Evolutionary conservation across 768 basidiomycete species (phyloP), one percentile per base, ranked within the genome.

Genomic region (Stropharia rugosoannulata): DNA sequence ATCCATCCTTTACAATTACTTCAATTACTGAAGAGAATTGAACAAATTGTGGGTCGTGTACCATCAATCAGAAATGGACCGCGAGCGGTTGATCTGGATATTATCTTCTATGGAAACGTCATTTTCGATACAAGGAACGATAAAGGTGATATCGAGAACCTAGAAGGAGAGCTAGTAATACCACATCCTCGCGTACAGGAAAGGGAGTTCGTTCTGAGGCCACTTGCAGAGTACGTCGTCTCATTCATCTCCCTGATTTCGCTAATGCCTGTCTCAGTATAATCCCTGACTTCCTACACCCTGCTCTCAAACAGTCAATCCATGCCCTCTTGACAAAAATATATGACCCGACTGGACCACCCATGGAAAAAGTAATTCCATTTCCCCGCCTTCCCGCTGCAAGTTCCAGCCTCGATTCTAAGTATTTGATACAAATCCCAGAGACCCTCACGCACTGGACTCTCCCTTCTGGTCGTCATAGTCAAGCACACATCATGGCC

Each of bases 141-240:
- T 13, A 74, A 76, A 32, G 67, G 61, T 29, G 68, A 55, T 12
- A 62, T 83, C 10, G 83, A 86, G 43, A 81, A 84, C 59, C 64
- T 85, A 13, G 78, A 77, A 22, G 82, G 84, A 4, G 82, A 95
- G 61, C 75, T 99, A 19, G 80, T 92, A 13, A 74, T 97, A 8
- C 97, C 97, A 1, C 97, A 99, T 75, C 85, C 84, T 4, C 77
- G 87, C 32, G 66, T 97, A 13, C 69, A 72, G 2, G 97, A 98
- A 70, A 75, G 97, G 27, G 95, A 98, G 66, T 99, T 98, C 60
- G 95, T 98, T 2, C 71, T 99, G 22, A 73, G 93, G 8, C 95
- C 97, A 10, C 65, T 98, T 41, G 81, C 80, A 36, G 95, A 99
- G 96, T 99, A 61, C 59, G 89, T 76, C 6, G 16, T 39, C 46